A percentile compares a stretch with the other conserved stretches of the same genome.
phyloP scores from a whole-genome alignment of 768 basidiomycete genomes.

The Austroboletus festivus region DNA sequence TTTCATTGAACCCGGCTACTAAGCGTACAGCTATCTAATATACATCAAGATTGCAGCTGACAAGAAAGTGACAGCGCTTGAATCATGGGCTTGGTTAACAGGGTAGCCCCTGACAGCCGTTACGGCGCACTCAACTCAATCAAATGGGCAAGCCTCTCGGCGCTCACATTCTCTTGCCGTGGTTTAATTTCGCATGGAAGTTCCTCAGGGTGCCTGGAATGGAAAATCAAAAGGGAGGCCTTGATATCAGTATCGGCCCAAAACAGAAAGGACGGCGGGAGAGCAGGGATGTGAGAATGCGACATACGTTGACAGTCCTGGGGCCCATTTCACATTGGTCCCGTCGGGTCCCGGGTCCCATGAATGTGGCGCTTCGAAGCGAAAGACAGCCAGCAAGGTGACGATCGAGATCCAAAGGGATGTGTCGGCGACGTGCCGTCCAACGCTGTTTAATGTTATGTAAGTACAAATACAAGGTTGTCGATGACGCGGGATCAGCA shows the following conservation, averaged over 20 bases:
- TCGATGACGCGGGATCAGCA: too few species aligned
- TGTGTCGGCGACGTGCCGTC: slow-evolving; percentile 40
- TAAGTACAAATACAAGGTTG: not conserved
- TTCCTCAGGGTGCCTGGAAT: slow-evolving; percentile 10
- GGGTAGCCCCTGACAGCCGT: too few species aligned
- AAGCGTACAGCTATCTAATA: too few species aligned
- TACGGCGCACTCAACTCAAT: not conserved
- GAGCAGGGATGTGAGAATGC: not conserved
- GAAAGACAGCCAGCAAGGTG: slow-evolving; percentile 18
- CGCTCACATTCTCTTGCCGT: slow-evolving; percentile 5
- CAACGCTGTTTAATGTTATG: slow-evolving; percentile 32
- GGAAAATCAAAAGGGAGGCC: not conserved
- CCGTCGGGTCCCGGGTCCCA: slow-evolving; percentile 22
- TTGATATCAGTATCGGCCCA: not conserved
- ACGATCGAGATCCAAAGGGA: slow-evolving; percentile 32
- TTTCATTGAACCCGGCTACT: too few species aligned
- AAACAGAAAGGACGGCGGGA: too few species aligned
- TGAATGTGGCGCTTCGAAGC: slow-evolving; percentile 6
- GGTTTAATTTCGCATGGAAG: slow-evolving; percentile 10
- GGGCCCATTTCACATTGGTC: slow-evolving; percentile 17
- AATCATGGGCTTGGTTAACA: too few species aligned
- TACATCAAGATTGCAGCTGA: too few species aligned
- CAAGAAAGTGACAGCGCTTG: too few species aligned
- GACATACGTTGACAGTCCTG: slow-evolving; percentile 21
- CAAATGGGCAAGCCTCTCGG: slow-evolving; percentile 13